A percentile compares a stretch with the other conserved stretches of the same genome.
These are phyloP conservation scores for Cutaneotrichosporon sp. DNA, from an alignment of 1,284 basidiomycete species.

Conservation along the genomic window DNA sequence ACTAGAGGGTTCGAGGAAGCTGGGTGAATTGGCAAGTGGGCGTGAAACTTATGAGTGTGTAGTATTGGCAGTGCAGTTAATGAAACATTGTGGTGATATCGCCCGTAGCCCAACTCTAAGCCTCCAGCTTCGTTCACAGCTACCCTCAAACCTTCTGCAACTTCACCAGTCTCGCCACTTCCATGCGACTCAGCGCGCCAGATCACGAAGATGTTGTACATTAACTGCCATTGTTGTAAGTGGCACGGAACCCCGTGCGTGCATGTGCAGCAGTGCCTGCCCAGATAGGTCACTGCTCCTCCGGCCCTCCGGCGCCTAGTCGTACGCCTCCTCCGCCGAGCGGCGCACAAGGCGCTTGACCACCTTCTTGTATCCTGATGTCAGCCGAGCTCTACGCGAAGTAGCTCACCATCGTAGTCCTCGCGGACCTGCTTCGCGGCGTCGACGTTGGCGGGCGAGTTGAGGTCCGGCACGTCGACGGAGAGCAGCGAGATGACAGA, in stretches of 20 bases:
- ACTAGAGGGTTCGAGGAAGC: background rate
- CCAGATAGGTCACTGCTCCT: background rate
- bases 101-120: too few species aligned
- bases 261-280: slow-evolving; percentile 1
- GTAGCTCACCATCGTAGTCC: slow-evolving; percentile 63
- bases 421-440: slow-evolving; percentile 88
- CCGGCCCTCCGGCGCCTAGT: slow-evolving; percentile 51
- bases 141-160: too few species aligned
- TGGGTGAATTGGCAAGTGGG: background rate
- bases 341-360: slow-evolving; percentile 80
- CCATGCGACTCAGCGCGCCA: background rate
- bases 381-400: background rate
- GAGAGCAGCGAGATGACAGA: slow-evolving; percentile 96
- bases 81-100: too few species aligned
- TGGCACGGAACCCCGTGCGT: slow-evolving; percentile 14
- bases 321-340: slow-evolving; percentile 82
- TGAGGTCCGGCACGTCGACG: slow-evolving; percentile 86
- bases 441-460: slow-evolving; percentile 97
- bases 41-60: too few species aligned
- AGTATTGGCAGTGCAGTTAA: background rate
- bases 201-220: slow-evolving; percentile 12
- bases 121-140: too few species aligned
- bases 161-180: too few species aligned
- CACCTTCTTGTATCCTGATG: slow-evolving; percentile 82
- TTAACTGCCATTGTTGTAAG: slow-evolving; percentile 7